Conservation (phyloP, 768 basidiomycete genomes). For the Mycena olivaceomarginata region DNA sequence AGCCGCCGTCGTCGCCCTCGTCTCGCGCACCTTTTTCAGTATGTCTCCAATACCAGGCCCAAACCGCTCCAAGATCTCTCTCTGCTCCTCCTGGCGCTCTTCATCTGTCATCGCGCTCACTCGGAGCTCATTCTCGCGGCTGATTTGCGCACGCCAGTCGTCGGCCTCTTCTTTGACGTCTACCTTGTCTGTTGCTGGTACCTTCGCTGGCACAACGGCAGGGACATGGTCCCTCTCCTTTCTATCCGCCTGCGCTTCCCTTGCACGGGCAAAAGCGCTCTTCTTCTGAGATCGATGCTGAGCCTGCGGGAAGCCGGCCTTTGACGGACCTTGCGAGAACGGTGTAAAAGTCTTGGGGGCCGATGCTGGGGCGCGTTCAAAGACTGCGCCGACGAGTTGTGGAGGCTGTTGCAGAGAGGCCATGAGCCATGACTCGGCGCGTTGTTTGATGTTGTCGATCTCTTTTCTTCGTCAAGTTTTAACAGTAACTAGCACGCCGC, state of each 20-base stretch:
- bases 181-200: neutral
- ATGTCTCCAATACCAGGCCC: constrained; percentile 80
- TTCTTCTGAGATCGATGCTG: constrained; percentile 75
- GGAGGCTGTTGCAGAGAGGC: constrained; percentile 14
- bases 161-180: constrained; percentile 45
- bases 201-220: constrained; percentile 39
- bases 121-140: constrained; percentile 77
- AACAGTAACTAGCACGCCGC: no score
- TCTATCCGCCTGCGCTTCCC: constrained; percentile 54
- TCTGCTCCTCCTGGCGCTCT: constrained; percentile 79
- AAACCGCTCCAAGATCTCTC: constrained; percentile 82
- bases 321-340: constrained; percentile 39
- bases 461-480: no score
- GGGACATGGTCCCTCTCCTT: constrained; percentile 54
- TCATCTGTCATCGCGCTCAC: constrained; percentile 83
- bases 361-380: constrained; percentile 64
- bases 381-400: constrained; percentile 64
- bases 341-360: constrained; percentile 47
- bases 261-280: constrained; percentile 75
- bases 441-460: neutral
- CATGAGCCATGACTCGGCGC: constrained; percentile 8
- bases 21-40: constrained; percentile 71
- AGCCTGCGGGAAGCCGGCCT: constrained; percentile 77
- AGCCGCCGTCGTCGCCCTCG: constrained; percentile 68
- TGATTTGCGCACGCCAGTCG: constrained; percentile 75